These are phyloP conservation scores for Coemansia nantahalensis DNA, from an alignment of 192 early-diverging fungal genomes.

Conservation along the genomic window DNA sequence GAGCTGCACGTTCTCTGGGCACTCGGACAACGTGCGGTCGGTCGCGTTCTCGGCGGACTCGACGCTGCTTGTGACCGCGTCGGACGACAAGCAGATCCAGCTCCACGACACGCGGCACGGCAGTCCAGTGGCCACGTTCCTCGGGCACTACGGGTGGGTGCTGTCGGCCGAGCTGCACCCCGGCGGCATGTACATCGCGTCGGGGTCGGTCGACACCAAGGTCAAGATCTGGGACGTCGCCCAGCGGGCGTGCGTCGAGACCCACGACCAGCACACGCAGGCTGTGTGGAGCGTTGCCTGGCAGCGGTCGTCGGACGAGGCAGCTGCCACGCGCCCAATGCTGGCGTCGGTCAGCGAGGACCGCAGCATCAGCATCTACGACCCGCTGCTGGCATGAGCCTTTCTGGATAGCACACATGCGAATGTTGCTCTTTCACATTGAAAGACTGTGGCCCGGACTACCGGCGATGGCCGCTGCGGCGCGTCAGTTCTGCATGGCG, in stretches of 20 bases:
- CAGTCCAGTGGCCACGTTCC: conserved; percentile 26
- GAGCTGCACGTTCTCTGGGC: conserved; percentile 39
- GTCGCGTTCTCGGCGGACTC: conserved; percentile 46
- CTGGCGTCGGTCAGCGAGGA: conserved; percentile 48
- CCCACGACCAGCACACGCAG: conserved; percentile 38
- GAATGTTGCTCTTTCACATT: no score
- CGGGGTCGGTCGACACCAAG: conserved; percentile 45
- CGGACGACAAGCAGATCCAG: conserved; percentile 52
- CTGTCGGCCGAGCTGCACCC: conserved; percentile 47
- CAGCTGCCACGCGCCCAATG: conserved; percentile 30
- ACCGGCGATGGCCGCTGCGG: no score
- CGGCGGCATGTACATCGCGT: conserved; percentile 41
- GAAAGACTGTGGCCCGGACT: no score
- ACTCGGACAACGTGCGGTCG: conserved; percentile 49
- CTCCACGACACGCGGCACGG: conserved; percentile 46
- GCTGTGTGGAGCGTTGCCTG: conserved; percentile 49
- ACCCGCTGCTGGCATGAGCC: conserved; percentile 47
- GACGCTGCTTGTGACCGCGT: conserved; percentile 30
- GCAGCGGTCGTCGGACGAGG: conserved; percentile 35
- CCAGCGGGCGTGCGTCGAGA: conserved; percentile 42
- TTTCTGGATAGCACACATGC: no score
- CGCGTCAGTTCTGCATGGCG: background rate
- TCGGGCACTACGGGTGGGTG: conserved; percentile 51
- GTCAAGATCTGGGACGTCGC: conserved; percentile 53
- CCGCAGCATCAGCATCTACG: conserved; percentile 38